These are phyloP conservation scores for Xylona heveae DNA, from an alignment of 495 filamentous ascomycete species.

Conservation along the genomic window DNA sequence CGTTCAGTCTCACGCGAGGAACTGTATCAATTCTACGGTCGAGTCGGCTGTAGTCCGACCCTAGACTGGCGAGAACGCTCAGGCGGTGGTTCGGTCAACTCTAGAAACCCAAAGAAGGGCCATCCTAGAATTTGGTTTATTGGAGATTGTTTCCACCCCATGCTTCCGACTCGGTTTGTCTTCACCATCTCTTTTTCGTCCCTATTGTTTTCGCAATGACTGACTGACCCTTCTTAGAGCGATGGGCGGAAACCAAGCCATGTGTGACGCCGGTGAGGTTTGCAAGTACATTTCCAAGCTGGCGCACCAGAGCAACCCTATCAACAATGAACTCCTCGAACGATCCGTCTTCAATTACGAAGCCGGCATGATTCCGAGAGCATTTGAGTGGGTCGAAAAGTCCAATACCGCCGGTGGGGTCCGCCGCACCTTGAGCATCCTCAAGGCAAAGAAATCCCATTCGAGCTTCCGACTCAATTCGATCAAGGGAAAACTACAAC, in stretches of 20 bases:
- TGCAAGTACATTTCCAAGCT: neutral
- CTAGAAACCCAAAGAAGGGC: neutral
- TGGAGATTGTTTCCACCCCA: constrained; percentile 3
- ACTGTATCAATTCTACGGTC: neutral
- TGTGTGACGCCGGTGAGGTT: constrained; percentile 2
- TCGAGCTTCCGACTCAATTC: too few relatives aligned
- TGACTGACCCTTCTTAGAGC: too few relatives aligned
- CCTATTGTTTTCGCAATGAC: too few relatives aligned
- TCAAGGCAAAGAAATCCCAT: too few relatives aligned
- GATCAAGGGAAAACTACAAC: too few relatives aligned
- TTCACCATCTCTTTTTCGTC: too few relatives aligned
- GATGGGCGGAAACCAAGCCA: constrained; percentile 5
- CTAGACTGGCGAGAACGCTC: neutral
- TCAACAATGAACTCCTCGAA: neutral
- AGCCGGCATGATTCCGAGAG: neutral
- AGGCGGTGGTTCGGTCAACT: neutral
- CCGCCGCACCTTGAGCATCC: too few relatives aligned
- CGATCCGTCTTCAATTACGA: neutral
- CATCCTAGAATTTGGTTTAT: constrained; percentile 3
- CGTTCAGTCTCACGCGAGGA: neutral
- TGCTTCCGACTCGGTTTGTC: constrained; percentile 1
- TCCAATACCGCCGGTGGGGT: neutral
- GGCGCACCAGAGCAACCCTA: neutral
- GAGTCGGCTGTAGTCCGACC: neutral
- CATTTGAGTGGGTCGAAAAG: neutral